Percentiles rank a stretch among this genome's conserved stretches.
Conservation (phyloP, 179 eudicot genomes). For the Dionaea muscipula region DNA sequence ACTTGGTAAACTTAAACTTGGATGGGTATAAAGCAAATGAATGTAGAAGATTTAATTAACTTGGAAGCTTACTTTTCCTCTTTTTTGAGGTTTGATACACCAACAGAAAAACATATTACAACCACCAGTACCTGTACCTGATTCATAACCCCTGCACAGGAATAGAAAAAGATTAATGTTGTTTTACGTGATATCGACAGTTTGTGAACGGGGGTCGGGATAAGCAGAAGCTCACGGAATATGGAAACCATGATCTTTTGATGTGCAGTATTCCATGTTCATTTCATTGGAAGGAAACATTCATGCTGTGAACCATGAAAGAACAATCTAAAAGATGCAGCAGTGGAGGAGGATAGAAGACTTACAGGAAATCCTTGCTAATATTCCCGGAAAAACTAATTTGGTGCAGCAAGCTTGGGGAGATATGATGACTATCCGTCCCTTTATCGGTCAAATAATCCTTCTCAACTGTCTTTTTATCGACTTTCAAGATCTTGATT, state of each 20-base stretch:
- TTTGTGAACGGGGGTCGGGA: too few relatives aligned
- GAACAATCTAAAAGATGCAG: neutral
- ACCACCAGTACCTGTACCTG: slow-evolving; percentile 64
- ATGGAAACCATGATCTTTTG: too few relatives aligned
- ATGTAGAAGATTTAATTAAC: neutral
- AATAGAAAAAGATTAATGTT: neutral
- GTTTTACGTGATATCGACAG: too few relatives aligned
- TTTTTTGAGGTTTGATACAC: slow-evolving; percentile 39
- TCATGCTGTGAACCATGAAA: neutral
- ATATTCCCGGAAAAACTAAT: slow-evolving; percentile 37
- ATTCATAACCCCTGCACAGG: slow-evolving; percentile 69
- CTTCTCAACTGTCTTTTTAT: slow-evolving; percentile 33
- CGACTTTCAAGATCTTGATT: slow-evolving; percentile 52
- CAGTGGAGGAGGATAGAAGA: slow-evolving; percentile 8
- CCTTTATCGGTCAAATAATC: slow-evolving; percentile 41
- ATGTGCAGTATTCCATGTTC: neutral
- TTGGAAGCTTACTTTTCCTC: slow-evolving; percentile 37
- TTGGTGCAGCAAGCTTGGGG: slow-evolving; percentile 87
- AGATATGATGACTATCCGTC: slow-evolving; percentile 42
- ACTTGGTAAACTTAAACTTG: neutral
- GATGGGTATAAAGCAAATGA: neutral
- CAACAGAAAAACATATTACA: slow-evolving; percentile 81
- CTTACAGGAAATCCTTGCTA: slow-evolving; percentile 68
- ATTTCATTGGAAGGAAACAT: neutral
- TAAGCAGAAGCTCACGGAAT: too few relatives aligned